Evolutionary conservation across 2,329 filamentous ascomycete species (phyloP).

Genomic region (Lomentospora prolificans): DNA sequence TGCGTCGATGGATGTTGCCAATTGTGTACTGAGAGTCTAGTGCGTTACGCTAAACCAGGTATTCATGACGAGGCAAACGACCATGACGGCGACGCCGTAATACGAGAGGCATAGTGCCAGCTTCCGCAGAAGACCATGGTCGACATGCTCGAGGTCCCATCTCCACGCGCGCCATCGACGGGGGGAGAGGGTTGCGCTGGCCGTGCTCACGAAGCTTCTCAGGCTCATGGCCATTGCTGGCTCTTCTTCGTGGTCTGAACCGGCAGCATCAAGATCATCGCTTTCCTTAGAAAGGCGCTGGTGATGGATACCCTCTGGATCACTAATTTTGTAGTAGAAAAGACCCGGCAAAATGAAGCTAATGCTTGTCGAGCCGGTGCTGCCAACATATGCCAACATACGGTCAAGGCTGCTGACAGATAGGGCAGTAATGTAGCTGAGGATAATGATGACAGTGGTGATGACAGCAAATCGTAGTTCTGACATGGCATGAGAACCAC

Average conservation of each 20-base stretch:
- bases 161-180: slow-evolving; percentile 28
- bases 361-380: slow-evolving; percentile 88
- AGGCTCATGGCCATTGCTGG: slow-evolving; percentile 34
- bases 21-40: slow-evolving; percentile 22
- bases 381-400: slow-evolving; percentile 89
- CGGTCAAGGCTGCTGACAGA: slow-evolving; percentile 83
- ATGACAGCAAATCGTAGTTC: slow-evolving; percentile 84
- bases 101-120: slow-evolving; percentile 65
- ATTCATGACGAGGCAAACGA: slow-evolving; percentile 77
- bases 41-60: slow-evolving; percentile 64
- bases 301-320: slow-evolving; percentile 76
- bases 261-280: slow-evolving; percentile 63
- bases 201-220: slow-evolving; percentile 28
- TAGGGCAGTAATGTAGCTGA: slow-evolving; percentile 82
- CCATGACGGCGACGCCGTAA: slow-evolving; percentile 84
- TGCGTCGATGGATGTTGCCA: background rate
- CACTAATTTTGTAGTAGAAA: slow-evolving; percentile 97
- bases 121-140: slow-evolving; percentile 56
- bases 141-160: slow-evolving; percentile 54
- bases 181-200: slow-evolving; percentile 20
- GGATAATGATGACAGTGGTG: slow-evolving; percentile 73
- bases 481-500: slow-evolving; percentile 47
- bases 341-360: slow-evolving; percentile 93
- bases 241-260: slow-evolving; percentile 40
- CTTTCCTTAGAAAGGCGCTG: slow-evolving; percentile 85